Evolutionary conservation across 2,329 filamentous ascomycete genomes (phyloP).

Genomic region (Pseudonectria foliicola): DNA sequence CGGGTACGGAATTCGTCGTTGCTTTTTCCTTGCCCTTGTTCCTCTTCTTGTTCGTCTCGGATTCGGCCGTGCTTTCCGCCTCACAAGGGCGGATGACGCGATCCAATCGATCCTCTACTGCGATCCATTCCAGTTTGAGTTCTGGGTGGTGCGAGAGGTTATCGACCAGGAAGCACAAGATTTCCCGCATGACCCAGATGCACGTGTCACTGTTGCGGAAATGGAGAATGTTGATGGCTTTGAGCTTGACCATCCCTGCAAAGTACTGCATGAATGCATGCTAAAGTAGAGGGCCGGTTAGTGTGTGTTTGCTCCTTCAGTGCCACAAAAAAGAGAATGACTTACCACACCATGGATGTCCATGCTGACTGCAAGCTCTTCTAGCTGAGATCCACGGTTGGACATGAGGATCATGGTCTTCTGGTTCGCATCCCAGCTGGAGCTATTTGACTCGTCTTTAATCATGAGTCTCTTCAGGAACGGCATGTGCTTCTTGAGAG

Average conservation of each 20-base stretch:
- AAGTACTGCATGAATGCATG: constrained; percentile 52
- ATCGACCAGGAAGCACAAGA: constrained; percentile 52
- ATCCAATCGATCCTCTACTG: constrained; percentile 45
- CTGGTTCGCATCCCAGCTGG: constrained; percentile 50
- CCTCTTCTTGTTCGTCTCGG: constrained; percentile 20
- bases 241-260: constrained; percentile 38
- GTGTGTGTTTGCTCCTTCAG: background rate
- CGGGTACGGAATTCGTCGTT: constrained; percentile 15
- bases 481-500: constrained; percentile 50
- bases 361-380: constrained; percentile 51
- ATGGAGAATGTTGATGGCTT: constrained; percentile 47
- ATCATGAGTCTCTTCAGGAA: constrained; percentile 52
- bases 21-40: constrained; percentile 31
- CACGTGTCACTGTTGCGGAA: constrained; percentile 52
- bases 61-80: constrained; percentile 18
- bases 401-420: constrained; percentile 50
- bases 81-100: constrained; percentile 38
- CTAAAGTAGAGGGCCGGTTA: constrained; percentile 25
- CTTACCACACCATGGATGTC: constrained; percentile 48
- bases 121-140: constrained; percentile 52
- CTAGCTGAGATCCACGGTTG: constrained; percentile 38
- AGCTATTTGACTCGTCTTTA: constrained; percentile 44
- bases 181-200: constrained; percentile 49
- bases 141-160: constrained; percentile 47
- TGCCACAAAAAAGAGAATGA: constrained; percentile 5